Percentiles rank a stretch among this genome's conserved stretches.
These are phyloP conservation scores for Kodamaea sagamina DNA, from an alignment of 805 yeast species.

Conservation along the genomic window DNA sequence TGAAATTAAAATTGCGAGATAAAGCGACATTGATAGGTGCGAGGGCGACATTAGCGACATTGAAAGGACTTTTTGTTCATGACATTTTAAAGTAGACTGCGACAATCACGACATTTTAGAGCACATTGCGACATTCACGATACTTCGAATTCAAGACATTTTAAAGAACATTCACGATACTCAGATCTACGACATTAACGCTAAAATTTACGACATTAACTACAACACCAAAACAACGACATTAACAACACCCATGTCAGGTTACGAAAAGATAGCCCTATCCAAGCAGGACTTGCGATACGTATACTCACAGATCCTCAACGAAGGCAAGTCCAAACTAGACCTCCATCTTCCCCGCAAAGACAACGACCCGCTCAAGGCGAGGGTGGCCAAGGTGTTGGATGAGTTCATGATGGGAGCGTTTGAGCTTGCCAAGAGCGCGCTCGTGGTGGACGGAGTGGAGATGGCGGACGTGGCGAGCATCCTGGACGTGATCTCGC, in stretches of 20 bases:
- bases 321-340: constrained; percentile 46
- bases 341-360: constrained; percentile 49
- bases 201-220: no score
- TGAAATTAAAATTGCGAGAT: neutral
- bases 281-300: constrained; percentile 54
- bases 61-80: no score
- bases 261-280: constrained; percentile 47
- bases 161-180: no score
- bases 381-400: constrained; percentile 44
- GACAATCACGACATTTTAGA: no score
- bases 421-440: constrained; percentile 58
- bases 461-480: constrained; percentile 17
- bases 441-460: constrained; percentile 60
- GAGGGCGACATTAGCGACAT: neutral
- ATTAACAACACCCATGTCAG: constrained; percentile 5
- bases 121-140: no score
- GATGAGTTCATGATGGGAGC: constrained; percentile 50
- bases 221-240: no score
- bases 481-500: constrained; percentile 27
- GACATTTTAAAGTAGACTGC: no score
- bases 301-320: constrained; percentile 46
- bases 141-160: no score
- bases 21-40: no score
- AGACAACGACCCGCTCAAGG: constrained; percentile 41
- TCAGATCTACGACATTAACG: no score